Evolutionary conservation across 169 alveolate species (phyloP).

Genomic region (Plasmodium billcollinsi): DNA sequence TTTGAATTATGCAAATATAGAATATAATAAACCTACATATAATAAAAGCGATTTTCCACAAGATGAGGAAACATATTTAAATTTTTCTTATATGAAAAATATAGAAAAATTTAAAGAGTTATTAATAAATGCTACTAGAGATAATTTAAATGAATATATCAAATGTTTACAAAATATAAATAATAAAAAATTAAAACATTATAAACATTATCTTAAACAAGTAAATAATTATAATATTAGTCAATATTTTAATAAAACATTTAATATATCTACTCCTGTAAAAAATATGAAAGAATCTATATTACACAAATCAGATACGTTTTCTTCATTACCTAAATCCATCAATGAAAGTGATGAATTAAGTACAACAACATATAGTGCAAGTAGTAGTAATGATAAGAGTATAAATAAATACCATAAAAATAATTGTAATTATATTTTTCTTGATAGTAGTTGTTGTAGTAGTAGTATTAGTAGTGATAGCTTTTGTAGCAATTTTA

Average conservation of each 20-base stretch:
- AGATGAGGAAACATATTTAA: slow-evolving; percentile 18
- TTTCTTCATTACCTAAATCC: slow-evolving; percentile 52
- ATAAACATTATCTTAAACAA: slow-evolving; percentile 42
- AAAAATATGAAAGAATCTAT: slow-evolving; percentile 61
- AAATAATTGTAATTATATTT: neutral
- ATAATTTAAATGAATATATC: slow-evolving; percentile 67
- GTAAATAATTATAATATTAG: slow-evolving; percentile 58
- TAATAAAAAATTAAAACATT: slow-evolving; percentile 31
- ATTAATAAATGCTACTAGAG: slow-evolving; percentile 35
- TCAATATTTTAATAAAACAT: slow-evolving; percentile 49
- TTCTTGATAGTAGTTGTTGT: neutral
- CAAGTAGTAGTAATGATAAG: slow-evolving; percentile 16
- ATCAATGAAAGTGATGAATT: slow-evolving; percentile 29
- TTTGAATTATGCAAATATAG: slow-evolving; percentile 26
- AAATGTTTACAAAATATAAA: slow-evolving; percentile 64
- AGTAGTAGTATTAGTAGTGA: slow-evolving; percentile 4
- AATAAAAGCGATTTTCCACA: slow-evolving; percentile 16
- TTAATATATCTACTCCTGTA: slow-evolving; percentile 34
- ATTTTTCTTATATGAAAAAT: slow-evolving; percentile 22
- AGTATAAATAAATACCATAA: neutral
- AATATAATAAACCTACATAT: slow-evolving; percentile 11
- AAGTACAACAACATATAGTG: slow-evolving; percentile 15
- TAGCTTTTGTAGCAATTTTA: neutral
- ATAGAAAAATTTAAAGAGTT: slow-evolving; percentile 63
- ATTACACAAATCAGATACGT: slow-evolving; percentile 55